Percentiles rank a stretch among this genome's conserved stretches.
Evolutionary conservation across 129 eudicot species (phyloP).

Genomic region (Flaveria sonorensis): DNA sequence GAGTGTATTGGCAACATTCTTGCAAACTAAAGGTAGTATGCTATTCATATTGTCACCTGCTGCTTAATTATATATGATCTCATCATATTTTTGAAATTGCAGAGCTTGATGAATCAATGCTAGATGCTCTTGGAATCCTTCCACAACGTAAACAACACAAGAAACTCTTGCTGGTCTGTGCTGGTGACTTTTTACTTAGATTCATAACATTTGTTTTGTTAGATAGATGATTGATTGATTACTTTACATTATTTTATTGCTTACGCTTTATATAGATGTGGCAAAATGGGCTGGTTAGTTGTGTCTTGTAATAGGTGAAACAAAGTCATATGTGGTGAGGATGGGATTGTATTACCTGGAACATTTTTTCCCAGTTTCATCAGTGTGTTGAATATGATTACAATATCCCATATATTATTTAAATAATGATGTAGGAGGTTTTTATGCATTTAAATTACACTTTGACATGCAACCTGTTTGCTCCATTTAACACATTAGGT

Average conservation of each 20-base stretch:
- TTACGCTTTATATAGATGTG: constrained; percentile 6
- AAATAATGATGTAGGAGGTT: constrained; percentile 1
- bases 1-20: constrained; percentile 69
- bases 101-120: constrained; percentile 95
- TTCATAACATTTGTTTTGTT: constrained; percentile 2
- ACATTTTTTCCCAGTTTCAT: neutral
- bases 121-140: constrained; percentile 96
- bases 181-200: constrained; percentile 17
- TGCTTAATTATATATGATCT: constrained; percentile 11
- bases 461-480: neutral
- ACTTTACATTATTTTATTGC: constrained; percentile 5
- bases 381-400: neutral
- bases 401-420: neutral
- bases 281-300: neutral
- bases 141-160: constrained; percentile 95
- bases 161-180: constrained; percentile 83
- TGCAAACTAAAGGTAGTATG: constrained; percentile 82
- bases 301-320: neutral
- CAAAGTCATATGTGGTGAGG: neutral
- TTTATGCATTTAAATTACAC: constrained; percentile 5
- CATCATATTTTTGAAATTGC: constrained; percentile 32
- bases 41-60: constrained; percentile 17
- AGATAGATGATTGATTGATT: neutral
- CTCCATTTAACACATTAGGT: neutral
- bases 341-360: neutral